Evolutionary conservation across 495 filamentous ascomycete species (phyloP), one percentile per base, ranked within the genome.

Genomic region (Pyrenopolyporus hunteri): DNA sequence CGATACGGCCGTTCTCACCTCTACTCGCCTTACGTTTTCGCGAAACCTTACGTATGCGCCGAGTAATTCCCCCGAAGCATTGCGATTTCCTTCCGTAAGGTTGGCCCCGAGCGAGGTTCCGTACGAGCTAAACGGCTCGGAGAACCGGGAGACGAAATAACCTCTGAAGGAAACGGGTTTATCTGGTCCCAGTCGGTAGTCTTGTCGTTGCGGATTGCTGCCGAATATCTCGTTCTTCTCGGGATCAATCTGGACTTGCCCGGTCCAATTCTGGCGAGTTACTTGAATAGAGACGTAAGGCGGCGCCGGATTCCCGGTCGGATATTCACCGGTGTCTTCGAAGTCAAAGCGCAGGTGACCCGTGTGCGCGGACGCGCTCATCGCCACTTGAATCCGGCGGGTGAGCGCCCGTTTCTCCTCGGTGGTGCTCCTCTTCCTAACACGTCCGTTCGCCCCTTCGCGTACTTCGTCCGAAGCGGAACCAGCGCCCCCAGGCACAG

Each of bases 141-240:
- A 73, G 32, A 73, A 73, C 3, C 70, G 63, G 8, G 68, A 73
- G 0, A 71, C 70, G 29, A 71, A 73, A 44, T 69, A 73, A 9
- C 68, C 66, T 2, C 56, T 56, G 19, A 73, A 73, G n/a, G 63
- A 66, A 4, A 32, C 51, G 3, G 70, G 63, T 9, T 37, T 64
- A 19, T 70, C 66, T 0, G 70, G 68, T 13, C 70, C 70, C 9
- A 73, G 25, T 11, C 56, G 57, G 40, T 70, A 71, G 16, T 73
- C 70, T 43, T 73, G 70, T 20, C 68, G 65, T 20, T 73, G 70
- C 11, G 68, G 60, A 32, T 73, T 73, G 22, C 59, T 69, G 1
- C 70, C 68, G 1, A 29, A 68, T n/a, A 70, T 56, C 49, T 73
- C 70, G 14, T 36, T 58, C 17, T 37, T 61, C 14, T 59, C 4